Evolutionary conservation across 768 basidiomycete genomes (phyloP).

Genomic region (Neoboletus brunneissimus): DNA sequence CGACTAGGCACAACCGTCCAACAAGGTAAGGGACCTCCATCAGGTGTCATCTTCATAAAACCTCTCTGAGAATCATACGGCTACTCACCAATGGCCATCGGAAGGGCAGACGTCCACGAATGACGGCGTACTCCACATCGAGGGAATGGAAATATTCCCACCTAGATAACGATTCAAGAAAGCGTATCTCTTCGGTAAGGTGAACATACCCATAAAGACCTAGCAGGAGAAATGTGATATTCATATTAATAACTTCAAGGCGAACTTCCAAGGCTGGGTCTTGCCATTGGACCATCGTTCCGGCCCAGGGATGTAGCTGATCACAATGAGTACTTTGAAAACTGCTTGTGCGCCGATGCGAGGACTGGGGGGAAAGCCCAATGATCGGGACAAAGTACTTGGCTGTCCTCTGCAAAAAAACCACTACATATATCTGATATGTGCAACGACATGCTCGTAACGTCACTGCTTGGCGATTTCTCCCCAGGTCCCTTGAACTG

Average conservation of each 20-base stretch:
- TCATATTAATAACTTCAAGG: background rate
- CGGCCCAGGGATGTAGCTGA: background rate
- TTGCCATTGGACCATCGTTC: constrained; percentile 24
- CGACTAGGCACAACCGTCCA: constrained; percentile 19
- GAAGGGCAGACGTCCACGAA: constrained; percentile 23
- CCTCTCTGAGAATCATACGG: background rate
- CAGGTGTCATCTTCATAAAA: background rate
- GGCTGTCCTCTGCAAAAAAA: background rate
- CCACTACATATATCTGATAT: background rate
- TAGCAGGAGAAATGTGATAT: constrained; percentile 17
- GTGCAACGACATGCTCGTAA: background rate
- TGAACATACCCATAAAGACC: constrained; percentile 25
- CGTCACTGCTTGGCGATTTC: background rate
- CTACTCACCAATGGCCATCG: constrained; percentile 26
- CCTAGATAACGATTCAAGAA: constrained; percentile 1
- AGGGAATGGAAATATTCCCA: constrained; percentile 26
- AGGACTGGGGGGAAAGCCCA: background rate
- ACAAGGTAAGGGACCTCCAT: constrained; percentile 24
- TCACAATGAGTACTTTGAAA: background rate
- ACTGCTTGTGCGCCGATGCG: background rate
- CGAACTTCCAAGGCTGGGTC: constrained; percentile 1
- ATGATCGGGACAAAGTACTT: background rate
- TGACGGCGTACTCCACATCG: constrained; percentile 22
- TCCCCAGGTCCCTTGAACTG: background rate
- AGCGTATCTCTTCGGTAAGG: background rate